phyloP scores from a whole-genome alignment of 2,329 filamentous ascomycete species.

The Venturia oleaginea region DNA sequence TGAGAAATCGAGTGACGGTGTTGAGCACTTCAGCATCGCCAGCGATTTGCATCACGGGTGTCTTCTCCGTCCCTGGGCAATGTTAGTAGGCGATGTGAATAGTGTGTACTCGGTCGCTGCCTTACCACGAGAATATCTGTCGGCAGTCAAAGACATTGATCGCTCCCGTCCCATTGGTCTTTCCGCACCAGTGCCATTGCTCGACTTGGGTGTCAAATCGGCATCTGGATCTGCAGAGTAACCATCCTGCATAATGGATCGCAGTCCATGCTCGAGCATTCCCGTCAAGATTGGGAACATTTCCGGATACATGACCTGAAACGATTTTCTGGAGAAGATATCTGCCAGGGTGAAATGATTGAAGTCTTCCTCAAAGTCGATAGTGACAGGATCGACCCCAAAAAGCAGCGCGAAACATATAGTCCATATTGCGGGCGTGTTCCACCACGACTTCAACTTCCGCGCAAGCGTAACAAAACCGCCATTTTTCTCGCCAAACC shows the following conservation, averaged over 20 bases:
- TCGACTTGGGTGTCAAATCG: background rate
- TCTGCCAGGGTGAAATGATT: constrained; percentile 66
- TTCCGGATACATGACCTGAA: constrained; percentile 65
- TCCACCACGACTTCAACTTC: constrained; percentile 81
- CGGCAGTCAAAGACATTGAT: constrained; percentile 59
- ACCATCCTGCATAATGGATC: constrained; percentile 48
- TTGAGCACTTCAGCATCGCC: constrained; percentile 60
- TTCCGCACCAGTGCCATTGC: background rate
- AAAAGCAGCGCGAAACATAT: constrained; percentile 85
- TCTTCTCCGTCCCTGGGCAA: background rate
- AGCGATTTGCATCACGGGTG: constrained; percentile 16
- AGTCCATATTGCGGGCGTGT: constrained; percentile 73
- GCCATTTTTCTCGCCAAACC: constrained; percentile 77
- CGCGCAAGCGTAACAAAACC: constrained; percentile 82
- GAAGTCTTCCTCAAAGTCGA: constrained; percentile 65
- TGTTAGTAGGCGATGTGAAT: background rate
- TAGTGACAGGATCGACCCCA: constrained; percentile 65
- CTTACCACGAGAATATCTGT: constrained; percentile 34
- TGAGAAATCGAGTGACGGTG: constrained; percentile 68
- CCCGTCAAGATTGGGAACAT: constrained; percentile 69
- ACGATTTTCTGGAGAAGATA: constrained; percentile 51
- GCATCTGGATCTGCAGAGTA: background rate
- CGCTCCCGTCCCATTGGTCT: constrained; percentile 40
- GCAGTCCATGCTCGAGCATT: constrained; percentile 81
- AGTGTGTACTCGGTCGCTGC: background rate